Conservation (phyloP, 1,284 basidiomycete genomes). For the Fomitopsis pinicola region DNA sequence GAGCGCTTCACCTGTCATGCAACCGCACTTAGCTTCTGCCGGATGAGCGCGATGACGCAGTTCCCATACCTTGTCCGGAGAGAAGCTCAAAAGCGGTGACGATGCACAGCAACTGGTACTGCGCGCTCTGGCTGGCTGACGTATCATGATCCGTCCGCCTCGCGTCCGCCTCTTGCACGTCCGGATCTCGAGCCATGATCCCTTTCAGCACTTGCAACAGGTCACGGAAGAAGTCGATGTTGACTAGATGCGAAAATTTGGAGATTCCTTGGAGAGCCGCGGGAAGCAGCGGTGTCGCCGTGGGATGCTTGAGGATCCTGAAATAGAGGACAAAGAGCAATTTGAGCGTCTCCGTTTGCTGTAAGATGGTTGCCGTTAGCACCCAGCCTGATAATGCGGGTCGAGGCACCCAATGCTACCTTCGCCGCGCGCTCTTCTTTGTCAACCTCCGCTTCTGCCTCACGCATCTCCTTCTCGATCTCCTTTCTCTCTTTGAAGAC, state of each 20-base stretch:
- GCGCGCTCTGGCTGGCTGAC: conserved; percentile 31
- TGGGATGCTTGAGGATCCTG: conserved; percentile 87
- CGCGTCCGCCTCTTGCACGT: conserved; percentile 28
- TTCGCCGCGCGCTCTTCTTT: conserved; percentile 83
- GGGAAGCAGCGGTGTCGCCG: conserved; percentile 80
- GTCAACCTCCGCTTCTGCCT: conserved; percentile 94
- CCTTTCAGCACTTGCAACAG: conserved; percentile 84
- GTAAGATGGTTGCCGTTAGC: conserved; percentile 12
- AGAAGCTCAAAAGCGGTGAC: conserved; percentile 96
- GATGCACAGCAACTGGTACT: conserved; percentile 81
- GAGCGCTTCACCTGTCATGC: conserved; percentile 77
- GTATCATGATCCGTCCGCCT: conserved; percentile 36
- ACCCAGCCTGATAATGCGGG: conserved; percentile 8
- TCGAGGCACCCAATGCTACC: conserved; percentile 38
- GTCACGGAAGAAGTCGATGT: conserved; percentile 98
- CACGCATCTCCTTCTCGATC: conserved; percentile 85
- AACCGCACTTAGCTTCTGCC: conserved; percentile 1
- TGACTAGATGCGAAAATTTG: conserved; percentile 94
- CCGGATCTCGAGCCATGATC: conserved; percentile 55
- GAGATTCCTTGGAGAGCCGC: conserved; percentile 91
- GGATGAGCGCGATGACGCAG: conserved; percentile 1
- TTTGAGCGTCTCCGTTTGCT: conserved; percentile 99
- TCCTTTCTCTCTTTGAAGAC: conserved; percentile 79
- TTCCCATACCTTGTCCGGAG: conserved; percentile 79
- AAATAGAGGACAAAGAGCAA: conserved; percentile 98